phyloP scores from a whole-genome alignment of 2,329 filamentous ascomycete genomes.

The Pseudogymnoascus sp. region DNA sequence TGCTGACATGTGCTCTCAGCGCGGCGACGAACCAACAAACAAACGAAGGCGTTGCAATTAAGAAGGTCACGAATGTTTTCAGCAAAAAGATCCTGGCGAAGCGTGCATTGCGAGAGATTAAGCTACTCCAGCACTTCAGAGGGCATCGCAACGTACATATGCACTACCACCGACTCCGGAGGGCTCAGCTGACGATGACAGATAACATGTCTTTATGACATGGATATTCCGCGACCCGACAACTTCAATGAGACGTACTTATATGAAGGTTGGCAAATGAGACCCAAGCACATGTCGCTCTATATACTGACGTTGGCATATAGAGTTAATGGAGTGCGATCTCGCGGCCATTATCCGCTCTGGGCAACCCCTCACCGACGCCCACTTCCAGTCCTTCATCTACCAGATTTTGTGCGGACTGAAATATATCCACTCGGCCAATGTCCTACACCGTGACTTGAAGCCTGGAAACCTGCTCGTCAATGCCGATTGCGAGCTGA shows the following conservation, averaged over 20 bases:
- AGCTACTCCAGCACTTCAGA: constrained; percentile 95
- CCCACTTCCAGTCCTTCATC: constrained; percentile 99
- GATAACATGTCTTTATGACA: constrained; percentile 99
- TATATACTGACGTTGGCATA: constrained; percentile 19
- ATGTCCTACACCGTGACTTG: constrained; percentile 91
- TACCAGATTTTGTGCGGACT: constrained; percentile 98
- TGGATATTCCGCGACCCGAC: constrained; percentile 95
- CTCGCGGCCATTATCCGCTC: constrained; percentile 96
- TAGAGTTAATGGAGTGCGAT: constrained; percentile 99
- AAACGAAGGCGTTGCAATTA: constrained; percentile 89
- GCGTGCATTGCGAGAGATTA: constrained; percentile 95
- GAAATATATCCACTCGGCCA: constrained; percentile 98
- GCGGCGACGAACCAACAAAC: constrained; percentile 3
- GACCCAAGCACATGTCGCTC: neutral
- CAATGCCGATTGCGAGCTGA: constrained; percentile 98
- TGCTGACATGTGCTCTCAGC: constrained; percentile 10
- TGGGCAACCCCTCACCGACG: constrained; percentile 92
- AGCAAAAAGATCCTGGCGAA: constrained; percentile 99
- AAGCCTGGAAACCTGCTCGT: constrained; percentile 97
- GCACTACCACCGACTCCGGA: neutral
- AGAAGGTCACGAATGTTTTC: constrained; percentile 99
- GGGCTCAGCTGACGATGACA: constrained; percentile 39
- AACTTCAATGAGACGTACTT: constrained; percentile 99
- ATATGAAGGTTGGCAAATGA: constrained; percentile 67
- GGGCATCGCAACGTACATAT: constrained; percentile 72